These are phyloP conservation scores for Maudiozyma bulderi DNA, from an alignment of 805 yeast species.

Conservation along the genomic window DNA sequence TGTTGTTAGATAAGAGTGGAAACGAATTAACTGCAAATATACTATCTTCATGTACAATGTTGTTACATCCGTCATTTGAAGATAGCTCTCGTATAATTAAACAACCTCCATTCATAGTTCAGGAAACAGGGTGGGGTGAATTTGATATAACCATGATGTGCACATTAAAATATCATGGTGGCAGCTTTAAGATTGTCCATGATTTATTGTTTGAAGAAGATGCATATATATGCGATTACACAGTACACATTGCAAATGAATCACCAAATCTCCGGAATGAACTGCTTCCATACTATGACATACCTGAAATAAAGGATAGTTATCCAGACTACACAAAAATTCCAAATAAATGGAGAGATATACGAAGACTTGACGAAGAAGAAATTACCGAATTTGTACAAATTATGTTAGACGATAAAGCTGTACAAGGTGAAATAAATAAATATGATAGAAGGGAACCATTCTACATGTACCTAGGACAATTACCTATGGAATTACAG, in stretches of 20 bases:
- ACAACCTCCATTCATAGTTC: slow-evolving; percentile 70
- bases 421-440: slow-evolving; percentile 15
- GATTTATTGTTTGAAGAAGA: slow-evolving; percentile 74
- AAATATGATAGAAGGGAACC: slow-evolving; percentile 14
- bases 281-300: slow-evolving; percentile 64
- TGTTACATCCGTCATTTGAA: slow-evolving; percentile 85
- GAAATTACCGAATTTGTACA: slow-evolving; percentile 18
- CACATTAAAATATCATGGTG: slow-evolving; percentile 66
- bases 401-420: slow-evolving; percentile 18
- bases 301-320: slow-evolving; percentile 44
- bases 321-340: slow-evolving; percentile 26
- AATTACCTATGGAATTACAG: slow-evolving; percentile 20
- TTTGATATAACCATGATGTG: slow-evolving; percentile 75
- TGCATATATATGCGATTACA: slow-evolving; percentile 67
- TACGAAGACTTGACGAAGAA: slow-evolving; percentile 19
- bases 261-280: slow-evolving; percentile 57
- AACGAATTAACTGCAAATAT: slow-evolving; percentile 70
- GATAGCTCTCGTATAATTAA: slow-evolving; percentile 70
- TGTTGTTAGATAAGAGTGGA: slow-evolving; percentile 67
- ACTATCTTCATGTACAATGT: slow-evolving; percentile 78
- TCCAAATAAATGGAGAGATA: slow-evolving; percentile 7
- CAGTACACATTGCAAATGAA: slow-evolving; percentile 59
- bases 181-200: slow-evolving; percentile 71
- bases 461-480: slow-evolving; percentile 17
- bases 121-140: slow-evolving; percentile 97